phyloP scores from a whole-genome alignment of 108 stramenopile species.

The Nannochloropsis gaditana region DNA sequence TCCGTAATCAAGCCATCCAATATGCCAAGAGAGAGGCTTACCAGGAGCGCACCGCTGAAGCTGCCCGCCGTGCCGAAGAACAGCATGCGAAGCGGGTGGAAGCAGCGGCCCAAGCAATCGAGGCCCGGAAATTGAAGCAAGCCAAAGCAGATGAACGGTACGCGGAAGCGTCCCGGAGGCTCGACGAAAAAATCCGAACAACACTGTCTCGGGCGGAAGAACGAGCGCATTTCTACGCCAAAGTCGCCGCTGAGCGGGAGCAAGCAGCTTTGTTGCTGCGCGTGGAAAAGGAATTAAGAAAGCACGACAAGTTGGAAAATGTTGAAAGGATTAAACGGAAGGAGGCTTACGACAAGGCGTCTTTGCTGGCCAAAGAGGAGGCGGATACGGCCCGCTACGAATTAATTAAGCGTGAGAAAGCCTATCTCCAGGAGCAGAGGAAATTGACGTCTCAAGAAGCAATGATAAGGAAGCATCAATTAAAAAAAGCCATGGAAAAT shows the following conservation, averaged over 20 bases:
- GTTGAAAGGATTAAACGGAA: not conserved
- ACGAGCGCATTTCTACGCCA: not conserved
- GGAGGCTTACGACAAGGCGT: not conserved
- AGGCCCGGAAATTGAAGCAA: not conserved
- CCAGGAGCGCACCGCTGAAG: not conserved
- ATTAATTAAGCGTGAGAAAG: slow-evolving; percentile 16
- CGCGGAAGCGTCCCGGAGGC: not conserved
- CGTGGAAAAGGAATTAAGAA: not conserved
- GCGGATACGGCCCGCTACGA: not conserved
- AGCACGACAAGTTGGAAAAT: not conserved
- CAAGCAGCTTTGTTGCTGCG: slow-evolving; percentile 1
- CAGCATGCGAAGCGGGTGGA: not conserved
- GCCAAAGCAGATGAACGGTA: slow-evolving; percentile 16
- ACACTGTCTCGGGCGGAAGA: not conserved
- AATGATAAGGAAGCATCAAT: slow-evolving; percentile 3
- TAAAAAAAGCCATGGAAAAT: not conserved
- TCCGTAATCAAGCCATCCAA: not conserved
- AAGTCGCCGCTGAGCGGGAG: not conserved
- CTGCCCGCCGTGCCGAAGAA: not conserved
- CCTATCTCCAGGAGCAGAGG: not conserved
- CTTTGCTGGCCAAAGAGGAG: not conserved
- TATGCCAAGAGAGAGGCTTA: not conserved
- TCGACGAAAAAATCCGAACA: not conserved
- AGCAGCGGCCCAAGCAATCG: not conserved
- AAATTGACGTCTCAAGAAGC: not conserved